These are phyloP conservation scores for Lachancea sp. DNA, from an alignment of 805 yeast genomes.

Conservation along the genomic window DNA sequence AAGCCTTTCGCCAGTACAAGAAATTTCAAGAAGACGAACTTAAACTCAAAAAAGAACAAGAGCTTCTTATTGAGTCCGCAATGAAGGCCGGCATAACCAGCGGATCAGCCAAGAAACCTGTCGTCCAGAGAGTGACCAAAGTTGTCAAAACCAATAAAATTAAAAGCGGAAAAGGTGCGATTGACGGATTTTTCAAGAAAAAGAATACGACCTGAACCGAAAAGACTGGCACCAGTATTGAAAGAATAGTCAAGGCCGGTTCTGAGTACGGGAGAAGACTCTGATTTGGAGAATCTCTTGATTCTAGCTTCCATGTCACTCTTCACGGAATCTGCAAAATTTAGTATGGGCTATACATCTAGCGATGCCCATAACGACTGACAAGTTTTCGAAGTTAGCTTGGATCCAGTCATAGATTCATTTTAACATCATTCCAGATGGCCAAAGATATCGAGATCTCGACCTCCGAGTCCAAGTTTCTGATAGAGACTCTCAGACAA, in stretches of 20 bases:
- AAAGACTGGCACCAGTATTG: neutral
- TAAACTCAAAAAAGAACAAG: conserved; percentile 21
- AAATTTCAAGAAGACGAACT: conserved; percentile 19
- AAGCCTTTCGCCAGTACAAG: conserved; percentile 31
- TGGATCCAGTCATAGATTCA: neutral
- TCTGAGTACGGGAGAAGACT: too few relatives aligned
- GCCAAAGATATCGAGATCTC: conserved; percentile 58
- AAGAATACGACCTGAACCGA: neutral
- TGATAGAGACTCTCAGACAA: conserved; percentile 55
- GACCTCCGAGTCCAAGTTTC: conserved; percentile 54
- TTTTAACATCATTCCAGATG: conserved; percentile 34
- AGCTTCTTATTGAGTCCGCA: conserved; percentile 28
- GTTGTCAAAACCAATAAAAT: conserved; percentile 30
- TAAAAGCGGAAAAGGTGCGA: conserved; percentile 57
- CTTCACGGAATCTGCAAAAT: conserved; percentile 7
- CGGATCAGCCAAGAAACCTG: conserved; percentile 18
- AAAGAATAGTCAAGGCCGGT: too few relatives aligned
- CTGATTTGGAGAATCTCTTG: too few relatives aligned
- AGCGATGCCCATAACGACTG: neutral
- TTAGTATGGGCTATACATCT: neutral
- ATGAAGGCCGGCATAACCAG: conserved; percentile 25
- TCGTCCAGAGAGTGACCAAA: conserved; percentile 22
- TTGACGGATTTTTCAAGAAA: conserved; percentile 59
- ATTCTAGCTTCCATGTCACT: neutral
- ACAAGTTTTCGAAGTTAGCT: too few relatives aligned